Percentiles rank a stretch among this genome's conserved stretches.
phyloP scores from a whole-genome alignment of 1,284 basidiomycete genomes.

The Sporisorium exsertum region DNA sequence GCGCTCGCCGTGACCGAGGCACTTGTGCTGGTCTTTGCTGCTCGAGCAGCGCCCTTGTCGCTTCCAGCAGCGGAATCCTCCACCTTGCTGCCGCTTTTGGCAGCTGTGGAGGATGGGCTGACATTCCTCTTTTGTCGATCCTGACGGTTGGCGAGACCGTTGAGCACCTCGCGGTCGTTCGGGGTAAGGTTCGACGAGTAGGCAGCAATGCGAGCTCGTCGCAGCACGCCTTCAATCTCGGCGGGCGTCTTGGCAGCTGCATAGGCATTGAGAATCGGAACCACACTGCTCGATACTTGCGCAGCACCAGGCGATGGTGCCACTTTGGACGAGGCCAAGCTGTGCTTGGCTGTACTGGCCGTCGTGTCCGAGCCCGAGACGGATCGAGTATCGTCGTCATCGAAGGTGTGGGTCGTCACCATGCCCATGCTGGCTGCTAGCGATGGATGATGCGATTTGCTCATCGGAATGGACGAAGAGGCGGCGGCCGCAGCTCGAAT shows the following conservation, averaged over 20 bases:
- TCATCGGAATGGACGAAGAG: slow-evolving; percentile 39
- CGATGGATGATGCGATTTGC: slow-evolving; percentile 56
- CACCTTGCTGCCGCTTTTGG: slow-evolving; percentile 3
- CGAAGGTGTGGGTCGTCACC: slow-evolving; percentile 15
- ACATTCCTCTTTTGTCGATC: slow-evolving; percentile 37
- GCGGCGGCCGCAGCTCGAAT: slow-evolving; percentile 33
- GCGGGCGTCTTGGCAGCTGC: slow-evolving; percentile 63
- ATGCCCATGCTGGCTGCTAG: slow-evolving; percentile 64
- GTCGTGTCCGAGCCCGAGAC: slow-evolving; percentile 43
- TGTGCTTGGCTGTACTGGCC: slow-evolving; percentile 23
- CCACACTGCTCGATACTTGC: slow-evolving; percentile 43
- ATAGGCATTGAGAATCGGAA: slow-evolving; percentile 62
- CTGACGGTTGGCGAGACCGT: slow-evolving; percentile 47
- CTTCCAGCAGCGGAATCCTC: slow-evolving; percentile 2
- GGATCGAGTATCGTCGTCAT: slow-evolving; percentile 44
- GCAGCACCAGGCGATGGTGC: slow-evolving; percentile 32
- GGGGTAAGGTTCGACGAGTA: slow-evolving; percentile 54
- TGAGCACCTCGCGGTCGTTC: slow-evolving; percentile 59
- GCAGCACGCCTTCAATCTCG: slow-evolving; percentile 59
- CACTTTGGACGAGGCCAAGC: slow-evolving; percentile 20
- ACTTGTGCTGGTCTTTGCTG: slow-evolving; percentile 14
- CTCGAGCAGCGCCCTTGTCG: slow-evolving; percentile 12
- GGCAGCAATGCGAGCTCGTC: slow-evolving; percentile 58
- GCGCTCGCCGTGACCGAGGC: not conserved
- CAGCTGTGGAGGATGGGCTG: slow-evolving; percentile 14